A percentile compares a stretch with the other conserved stretches of the same genome.
Conservation (phyloP, 345 rosid species). For the Salix purpurea region DNA sequence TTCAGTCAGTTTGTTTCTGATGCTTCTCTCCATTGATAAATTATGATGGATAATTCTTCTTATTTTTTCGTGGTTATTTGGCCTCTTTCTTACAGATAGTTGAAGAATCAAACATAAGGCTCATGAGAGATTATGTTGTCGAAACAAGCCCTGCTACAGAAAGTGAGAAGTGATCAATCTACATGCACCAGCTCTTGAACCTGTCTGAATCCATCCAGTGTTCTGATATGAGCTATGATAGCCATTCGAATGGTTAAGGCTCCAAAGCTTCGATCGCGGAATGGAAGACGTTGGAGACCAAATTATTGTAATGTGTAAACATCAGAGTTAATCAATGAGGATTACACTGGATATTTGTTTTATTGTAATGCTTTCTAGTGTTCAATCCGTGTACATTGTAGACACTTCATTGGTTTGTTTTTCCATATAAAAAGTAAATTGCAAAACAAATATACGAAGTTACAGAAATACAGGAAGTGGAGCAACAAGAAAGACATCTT, state of each 20-base stretch:
- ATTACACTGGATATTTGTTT: neutral
- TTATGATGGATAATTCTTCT: neutral
- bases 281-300: too few species aligned
- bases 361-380: neutral
- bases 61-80: neutral
- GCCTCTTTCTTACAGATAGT: constrained; percentile 40
- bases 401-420: neutral
- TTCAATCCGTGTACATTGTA: neutral
- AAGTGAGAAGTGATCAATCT: constrained; percentile 39
- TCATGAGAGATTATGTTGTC: constrained; percentile 69
- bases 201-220: too few species aligned
- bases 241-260: too few species aligned
- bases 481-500: neutral
- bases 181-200: neutral
- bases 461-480: neutral
- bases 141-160: constrained; percentile 54
- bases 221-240: too few species aligned
- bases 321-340: too few species aligned
- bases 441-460: neutral
- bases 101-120: constrained; percentile 54
- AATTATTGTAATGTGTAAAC: too few species aligned
- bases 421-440: too few species aligned
- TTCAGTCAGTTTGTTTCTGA: neutral
- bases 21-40: neutral
- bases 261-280: too few species aligned